Conservation (phyloP, 2,329 filamentous ascomycete species). For the Harringtonia lauricola region DNA sequence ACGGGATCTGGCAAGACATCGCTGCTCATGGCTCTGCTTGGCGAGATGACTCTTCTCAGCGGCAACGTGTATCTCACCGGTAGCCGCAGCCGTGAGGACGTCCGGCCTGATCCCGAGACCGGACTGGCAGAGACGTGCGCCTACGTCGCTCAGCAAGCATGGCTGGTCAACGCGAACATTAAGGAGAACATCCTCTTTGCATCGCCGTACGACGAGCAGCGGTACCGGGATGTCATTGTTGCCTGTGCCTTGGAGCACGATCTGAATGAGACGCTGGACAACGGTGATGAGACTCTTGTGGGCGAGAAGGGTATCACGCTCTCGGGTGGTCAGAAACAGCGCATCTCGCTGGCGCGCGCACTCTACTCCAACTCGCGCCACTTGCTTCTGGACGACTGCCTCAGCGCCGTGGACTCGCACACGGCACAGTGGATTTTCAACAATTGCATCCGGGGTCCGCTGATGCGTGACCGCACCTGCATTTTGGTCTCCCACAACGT, state of each 20-base stretch:
- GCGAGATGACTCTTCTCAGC: conserved; percentile 82
- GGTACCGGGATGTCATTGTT: conserved; percentile 79
- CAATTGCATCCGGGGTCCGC: conserved; percentile 76
- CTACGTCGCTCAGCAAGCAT: conserved; percentile 93
- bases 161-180: conserved; percentile 92
- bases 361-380: conserved; percentile 94
- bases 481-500: conserved; percentile 95
- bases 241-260: conserved; percentile 89
- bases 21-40: conserved; percentile 86
- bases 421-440: conserved; percentile 98
- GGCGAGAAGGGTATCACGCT: conserved; percentile 96
- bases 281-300: conserved; percentile 85
- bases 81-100: conserved; percentile 73
- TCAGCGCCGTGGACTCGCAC: conserved; percentile 94
- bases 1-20: conserved; percentile 96
- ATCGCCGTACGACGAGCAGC: conserved; percentile 63
- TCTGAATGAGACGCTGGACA: conserved; percentile 72
- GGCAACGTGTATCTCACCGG: conserved; percentile 80
- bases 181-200: conserved; percentile 94
- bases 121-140: conserved; percentile 84
- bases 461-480: conserved; percentile 85
- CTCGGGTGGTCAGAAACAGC: conserved; percentile 94
- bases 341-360: conserved; percentile 90
- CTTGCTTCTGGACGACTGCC: conserved; percentile 83
- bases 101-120: conserved; percentile 70